These are phyloP conservation scores for Annulohypoxylon nitens DNA, from an alignment of 495 filamentous ascomycete genomes.

Conservation along the genomic window DNA sequence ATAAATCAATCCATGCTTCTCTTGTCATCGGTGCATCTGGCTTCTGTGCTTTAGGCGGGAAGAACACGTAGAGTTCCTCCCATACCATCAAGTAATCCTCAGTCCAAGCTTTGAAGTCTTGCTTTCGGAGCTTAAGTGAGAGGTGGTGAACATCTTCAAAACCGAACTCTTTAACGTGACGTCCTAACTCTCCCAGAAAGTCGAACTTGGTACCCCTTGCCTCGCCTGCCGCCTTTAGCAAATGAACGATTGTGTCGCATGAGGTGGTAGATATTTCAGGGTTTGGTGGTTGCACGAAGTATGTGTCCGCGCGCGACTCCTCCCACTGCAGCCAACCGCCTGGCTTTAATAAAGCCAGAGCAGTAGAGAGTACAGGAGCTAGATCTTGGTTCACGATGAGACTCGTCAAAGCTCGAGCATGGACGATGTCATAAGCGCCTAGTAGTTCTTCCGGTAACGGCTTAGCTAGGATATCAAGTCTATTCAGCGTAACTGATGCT, in stretches of 20 bases:
- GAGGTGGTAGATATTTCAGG: slow-evolving; percentile 27
- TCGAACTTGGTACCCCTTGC: slow-evolving; percentile 19
- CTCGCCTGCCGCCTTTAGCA: slow-evolving; percentile 21
- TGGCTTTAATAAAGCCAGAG: slow-evolving; percentile 46
- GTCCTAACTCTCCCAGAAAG: slow-evolving; percentile 19
- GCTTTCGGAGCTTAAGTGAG: slow-evolving; percentile 4
- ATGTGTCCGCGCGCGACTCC: slow-evolving; percentile 41
- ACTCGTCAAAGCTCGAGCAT: slow-evolving; percentile 55
- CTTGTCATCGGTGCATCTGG: slow-evolving; percentile 34
- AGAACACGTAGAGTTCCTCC: slow-evolving; percentile 39
- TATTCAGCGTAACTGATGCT: slow-evolving; percentile 49
- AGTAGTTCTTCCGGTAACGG: slow-evolving; percentile 52
- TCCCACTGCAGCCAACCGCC: slow-evolving; percentile 54
- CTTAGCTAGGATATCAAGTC: slow-evolving; percentile 51
- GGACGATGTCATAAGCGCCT: slow-evolving; percentile 57
- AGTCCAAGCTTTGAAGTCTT: slow-evolving; percentile 46
- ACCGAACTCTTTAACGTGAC: slow-evolving; percentile 16
- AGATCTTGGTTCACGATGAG: slow-evolving; percentile 45
- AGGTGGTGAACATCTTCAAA: slow-evolving; percentile 24
- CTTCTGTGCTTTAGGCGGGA: slow-evolving; percentile 29
- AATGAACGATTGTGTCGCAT: slow-evolving; percentile 31
- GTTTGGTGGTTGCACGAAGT: slow-evolving; percentile 32
- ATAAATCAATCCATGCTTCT: slow-evolving; percentile 36
- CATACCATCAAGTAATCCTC: slow-evolving; percentile 46
- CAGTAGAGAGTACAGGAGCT: slow-evolving; percentile 43